These are phyloP conservation scores for Mollisia scopiformis DNA, from an alignment of 2,329 filamentous ascomycete species.

Conservation along the genomic window DNA sequence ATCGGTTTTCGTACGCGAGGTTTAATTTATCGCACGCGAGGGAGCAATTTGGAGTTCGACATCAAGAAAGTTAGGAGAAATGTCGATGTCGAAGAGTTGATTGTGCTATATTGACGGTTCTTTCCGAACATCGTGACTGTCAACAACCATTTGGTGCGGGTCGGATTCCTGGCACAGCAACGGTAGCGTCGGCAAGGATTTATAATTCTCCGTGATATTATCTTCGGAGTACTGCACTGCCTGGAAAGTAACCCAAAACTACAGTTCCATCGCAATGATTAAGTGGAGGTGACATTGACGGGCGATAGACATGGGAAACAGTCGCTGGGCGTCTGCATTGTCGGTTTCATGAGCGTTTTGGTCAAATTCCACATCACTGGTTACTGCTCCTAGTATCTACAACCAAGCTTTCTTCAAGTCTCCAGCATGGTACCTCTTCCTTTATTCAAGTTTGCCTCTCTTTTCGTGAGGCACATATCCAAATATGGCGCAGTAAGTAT, in stretches of 20 bases:
- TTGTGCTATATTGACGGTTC: neutral
- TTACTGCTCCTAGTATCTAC: neutral
- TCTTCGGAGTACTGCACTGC: no score
- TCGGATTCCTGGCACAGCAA: conserved; percentile 9
- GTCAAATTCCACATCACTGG: neutral
- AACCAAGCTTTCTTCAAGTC: neutral
- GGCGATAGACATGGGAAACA: neutral
- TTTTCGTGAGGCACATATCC: conserved; percentile 67
- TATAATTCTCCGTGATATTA: neutral
- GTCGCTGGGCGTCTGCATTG: conserved; percentile 4
- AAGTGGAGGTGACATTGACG: neutral
- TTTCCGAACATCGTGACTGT: conserved; percentile 2
- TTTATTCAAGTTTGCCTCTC: conserved; percentile 67
- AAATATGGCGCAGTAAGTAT: conserved; percentile 69
- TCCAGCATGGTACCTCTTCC: conserved; percentile 64
- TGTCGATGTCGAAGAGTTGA: neutral
- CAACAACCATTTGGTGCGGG: conserved; percentile 3
- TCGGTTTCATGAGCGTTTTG: neutral
- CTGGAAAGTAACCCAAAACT: no score
- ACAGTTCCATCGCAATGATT: neutral
- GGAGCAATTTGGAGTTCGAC: neutral
- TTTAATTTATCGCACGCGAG: neutral
- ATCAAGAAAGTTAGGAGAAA: neutral
- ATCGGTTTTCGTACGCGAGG: neutral
- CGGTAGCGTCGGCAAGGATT: neutral